Conservation (phyloP, 1,139 yeast genomes). For the Arxiozyma bovina region DNA sequence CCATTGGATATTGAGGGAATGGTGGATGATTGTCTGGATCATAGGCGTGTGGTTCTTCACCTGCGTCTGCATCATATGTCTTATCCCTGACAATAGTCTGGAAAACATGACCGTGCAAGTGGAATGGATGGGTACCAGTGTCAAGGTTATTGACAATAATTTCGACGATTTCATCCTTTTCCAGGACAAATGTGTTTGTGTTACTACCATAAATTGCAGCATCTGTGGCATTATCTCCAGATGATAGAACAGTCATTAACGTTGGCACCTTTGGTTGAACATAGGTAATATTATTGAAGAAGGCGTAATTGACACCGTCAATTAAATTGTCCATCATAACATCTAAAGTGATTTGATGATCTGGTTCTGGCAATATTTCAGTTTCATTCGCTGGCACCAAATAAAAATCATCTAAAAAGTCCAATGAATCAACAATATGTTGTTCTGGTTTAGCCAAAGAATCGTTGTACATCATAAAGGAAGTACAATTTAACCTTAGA, state of each 20-base stretch:
- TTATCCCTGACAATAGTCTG: conserved; percentile 54
- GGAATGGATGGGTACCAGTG: conserved; percentile 83
- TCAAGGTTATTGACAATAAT: conserved; percentile 62
- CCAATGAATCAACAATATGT: conserved; percentile 37
- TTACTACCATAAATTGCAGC: conserved; percentile 66
- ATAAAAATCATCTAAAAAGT: conserved; percentile 56
- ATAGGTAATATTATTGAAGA: conserved; percentile 79
- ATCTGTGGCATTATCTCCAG: conserved; percentile 52
- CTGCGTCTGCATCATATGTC: conserved; percentile 39
- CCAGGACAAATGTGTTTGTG: conserved; percentile 64
- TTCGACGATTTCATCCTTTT: conserved; percentile 59
- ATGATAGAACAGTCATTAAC: conserved; percentile 60
- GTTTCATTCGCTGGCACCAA: conserved; percentile 48
- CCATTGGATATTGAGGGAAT: conserved; percentile 59
- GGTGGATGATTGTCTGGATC: conserved; percentile 41
- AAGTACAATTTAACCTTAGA: conserved; percentile 60
- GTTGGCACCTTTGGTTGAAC: conserved; percentile 76
- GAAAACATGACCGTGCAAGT: conserved; percentile 73
- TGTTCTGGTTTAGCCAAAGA: conserved; percentile 41
- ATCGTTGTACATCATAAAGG: conserved; percentile 53
- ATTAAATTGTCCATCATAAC: conserved; percentile 72
- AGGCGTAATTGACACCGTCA: conserved; percentile 82
- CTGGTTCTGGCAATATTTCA: conserved; percentile 54
- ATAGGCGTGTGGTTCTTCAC: conserved; percentile 41
- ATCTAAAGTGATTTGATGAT: conserved; percentile 52